Conservation (phyloP, 148 eudicot species). For the Cornus kousa region DNA sequence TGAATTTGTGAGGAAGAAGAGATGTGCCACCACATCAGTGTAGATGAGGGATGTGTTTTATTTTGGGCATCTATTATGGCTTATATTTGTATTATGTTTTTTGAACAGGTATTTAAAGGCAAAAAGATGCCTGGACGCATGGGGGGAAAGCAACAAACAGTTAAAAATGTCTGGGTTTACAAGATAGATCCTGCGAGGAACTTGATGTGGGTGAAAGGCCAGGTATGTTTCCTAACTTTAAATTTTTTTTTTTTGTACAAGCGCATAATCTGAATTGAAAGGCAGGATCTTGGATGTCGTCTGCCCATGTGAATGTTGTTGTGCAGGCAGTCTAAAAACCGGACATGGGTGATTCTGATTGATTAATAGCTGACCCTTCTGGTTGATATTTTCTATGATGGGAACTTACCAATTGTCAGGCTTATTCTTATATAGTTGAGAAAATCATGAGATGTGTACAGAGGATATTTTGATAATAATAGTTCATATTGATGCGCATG, state of each 20-base stretch:
- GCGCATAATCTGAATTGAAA: background rate
- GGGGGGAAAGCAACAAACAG: slow-evolving; percentile 78
- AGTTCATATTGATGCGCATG: background rate
- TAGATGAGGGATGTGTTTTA: background rate
- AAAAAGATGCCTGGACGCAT: slow-evolving; percentile 95
- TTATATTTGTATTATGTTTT: slow-evolving; percentile 4
- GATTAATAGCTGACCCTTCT: background rate
- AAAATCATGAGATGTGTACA: background rate
- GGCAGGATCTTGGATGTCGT: background rate
- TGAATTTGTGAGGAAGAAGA: background rate
- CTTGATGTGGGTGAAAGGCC: slow-evolving; percentile 95
- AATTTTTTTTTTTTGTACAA: slow-evolving; percentile 1
- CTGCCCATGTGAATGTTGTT: background rate
- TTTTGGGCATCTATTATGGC: background rate
- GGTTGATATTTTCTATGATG: background rate
- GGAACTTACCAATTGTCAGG: background rate
- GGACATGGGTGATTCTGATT: background rate
- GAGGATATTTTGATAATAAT: background rate
- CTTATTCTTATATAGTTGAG: background rate
- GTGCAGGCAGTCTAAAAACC: background rate
- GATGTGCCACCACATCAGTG: background rate
- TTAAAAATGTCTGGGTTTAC: slow-evolving; percentile 88
- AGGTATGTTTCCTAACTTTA: slow-evolving; percentile 41
- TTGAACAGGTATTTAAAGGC: slow-evolving; percentile 68
- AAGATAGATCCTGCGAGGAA: slow-evolving; percentile 87